Evolutionary conservation across 1,139 yeast species (phyloP).

Genomic region (Yamadazyma blattariae): DNA sequence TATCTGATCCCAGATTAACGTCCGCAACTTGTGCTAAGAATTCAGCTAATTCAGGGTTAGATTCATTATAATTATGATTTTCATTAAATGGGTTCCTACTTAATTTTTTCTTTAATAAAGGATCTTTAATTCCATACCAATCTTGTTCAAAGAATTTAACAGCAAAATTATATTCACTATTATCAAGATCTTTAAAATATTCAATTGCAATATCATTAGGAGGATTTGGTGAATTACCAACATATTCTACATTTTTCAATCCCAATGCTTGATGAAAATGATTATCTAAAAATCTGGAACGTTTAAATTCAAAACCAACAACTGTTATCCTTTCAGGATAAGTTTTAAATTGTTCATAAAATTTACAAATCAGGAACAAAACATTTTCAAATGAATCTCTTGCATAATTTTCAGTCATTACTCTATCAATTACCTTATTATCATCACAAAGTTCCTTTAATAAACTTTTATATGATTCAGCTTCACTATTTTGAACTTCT

Average conservation of each 20-base stretch:
- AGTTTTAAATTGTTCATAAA: constrained; percentile 39
- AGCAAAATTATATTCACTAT: constrained; percentile 55
- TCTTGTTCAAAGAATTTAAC: constrained; percentile 54
- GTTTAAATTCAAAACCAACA: constrained; percentile 74
- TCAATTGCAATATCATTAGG: constrained; percentile 15
- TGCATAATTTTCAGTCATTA: constrained; percentile 65
- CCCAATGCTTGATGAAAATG: constrained; percentile 53
- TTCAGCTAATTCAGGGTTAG: constrained; percentile 22
- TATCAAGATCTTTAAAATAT: constrained; percentile 42
- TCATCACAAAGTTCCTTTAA: constrained; percentile 16
- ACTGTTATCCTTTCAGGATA: constrained; percentile 57
- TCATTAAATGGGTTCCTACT: constrained; percentile 62
- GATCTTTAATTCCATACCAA: constrained; percentile 55
- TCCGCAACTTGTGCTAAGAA: constrained; percentile 20
- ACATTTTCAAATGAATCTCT: constrained; percentile 82
- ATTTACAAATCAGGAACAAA: constrained; percentile 59
- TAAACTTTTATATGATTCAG: constrained; percentile 52
- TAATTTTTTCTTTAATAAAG: constrained; percentile 40
- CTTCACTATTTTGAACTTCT: constrained; percentile 57
- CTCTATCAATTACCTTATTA: constrained; percentile 17
- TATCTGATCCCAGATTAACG: constrained; percentile 1
- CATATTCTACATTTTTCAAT: constrained; percentile 35
- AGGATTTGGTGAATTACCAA: constrained; percentile 65
- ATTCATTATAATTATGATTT: constrained; percentile 35
- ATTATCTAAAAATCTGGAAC: constrained; percentile 50